Base-by-base conservation (phyloP, 1,284 basidiomycete genomes). In the Cryptococcus sp. region DNA sequence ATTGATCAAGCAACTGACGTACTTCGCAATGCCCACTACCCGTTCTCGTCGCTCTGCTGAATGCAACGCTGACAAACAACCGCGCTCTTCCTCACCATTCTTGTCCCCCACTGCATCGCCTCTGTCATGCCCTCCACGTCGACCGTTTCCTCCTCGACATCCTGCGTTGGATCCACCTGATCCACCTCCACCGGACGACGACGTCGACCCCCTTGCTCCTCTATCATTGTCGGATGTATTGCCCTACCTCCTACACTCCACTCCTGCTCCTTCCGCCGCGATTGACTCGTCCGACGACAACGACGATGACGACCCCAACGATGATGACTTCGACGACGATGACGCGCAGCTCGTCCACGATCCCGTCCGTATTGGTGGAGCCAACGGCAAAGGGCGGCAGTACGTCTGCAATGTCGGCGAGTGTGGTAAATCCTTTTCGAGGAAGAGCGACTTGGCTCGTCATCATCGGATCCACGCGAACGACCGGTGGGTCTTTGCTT, bases 381-480 rank as follows among this genome's bases (percentile, higher is more conserved):
- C 70, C 61, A 70, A 66, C 54, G 64, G 61, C 47, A 61, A 58
- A 22, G 56, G 63, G 25, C 65, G 77, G 49, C 76, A 77, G 17
- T 78, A 74, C 59, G 69, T 73, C 41, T 81, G 81, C 65, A 72
- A 72, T 44, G 75, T 71, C 25, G 58, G 61, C 1, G 58, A 66
- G 16, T 83, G 82, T 62, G 69, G 76, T 61, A 82, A 82, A 65
- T 73, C 80, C 8, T 83, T 83, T 60, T 76, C 80, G 1, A 70
- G 82, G 23, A 79, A 79, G 57, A 80, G 77, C 45, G 82, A 83
- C 60, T 74, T 82, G 38, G 72, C 80, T 6, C 70, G 81, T 38
- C 81, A 82, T 63, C 75, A 76, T 40, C 66, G 80, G 8, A 83
- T 82, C 50, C 81, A 82, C 61, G 75, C 74, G 19, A 76, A 77